Evolutionary conservation across 106 monocot genomes (phyloP), one percentile per base, ranked within the genome.

Genomic region (Apostasia ramifera): DNA sequence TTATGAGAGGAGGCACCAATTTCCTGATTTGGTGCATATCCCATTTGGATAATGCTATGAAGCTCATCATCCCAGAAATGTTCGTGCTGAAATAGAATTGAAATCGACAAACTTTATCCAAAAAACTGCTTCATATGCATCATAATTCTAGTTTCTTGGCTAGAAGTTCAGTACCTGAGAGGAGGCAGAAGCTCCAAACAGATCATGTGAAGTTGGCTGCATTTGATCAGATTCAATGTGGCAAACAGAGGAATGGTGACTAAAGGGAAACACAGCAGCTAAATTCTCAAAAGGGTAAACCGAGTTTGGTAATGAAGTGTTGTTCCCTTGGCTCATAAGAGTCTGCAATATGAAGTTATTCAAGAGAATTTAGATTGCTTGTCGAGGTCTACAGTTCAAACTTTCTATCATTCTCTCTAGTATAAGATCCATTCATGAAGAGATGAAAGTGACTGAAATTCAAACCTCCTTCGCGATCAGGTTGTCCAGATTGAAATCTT

Each of bases 381-480:
- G 9, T 44, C 26, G 26, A 26, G 26, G 26, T 26, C 26, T 26
- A 26, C 26, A 26, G 26, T 26, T 26, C 26, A 26, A 26, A 26
- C 0, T 26, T 26, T 26, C 26, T 26, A 26, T 26, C 26, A 26
- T 26, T 26, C 26, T 26, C 26, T 26, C 26, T 26, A 26, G 26
- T 26, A 26, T 26, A 26, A 26, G 26, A 26, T 26, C 26, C 26
- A 26, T 26, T 26, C 26, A 26, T 26, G 26, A 26, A 26, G 26
- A 26, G 26, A 26, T 26, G 26, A 26, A 26, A 2, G 12, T 62
- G 62, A 13, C 43, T 62, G 38, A 8, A 62, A 44, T 62, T 72
- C 78, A 82, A 81, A 94, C 94, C 72, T 90, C 74, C 77, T 82
- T 82, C 37, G 81, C 53, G 55, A 88, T 70, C 1, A 88, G 65